Evolutionary conservation across 2,329 filamentous ascomycete genomes (phyloP).

Genomic region (Hymenoscyphus fructigenus): DNA sequence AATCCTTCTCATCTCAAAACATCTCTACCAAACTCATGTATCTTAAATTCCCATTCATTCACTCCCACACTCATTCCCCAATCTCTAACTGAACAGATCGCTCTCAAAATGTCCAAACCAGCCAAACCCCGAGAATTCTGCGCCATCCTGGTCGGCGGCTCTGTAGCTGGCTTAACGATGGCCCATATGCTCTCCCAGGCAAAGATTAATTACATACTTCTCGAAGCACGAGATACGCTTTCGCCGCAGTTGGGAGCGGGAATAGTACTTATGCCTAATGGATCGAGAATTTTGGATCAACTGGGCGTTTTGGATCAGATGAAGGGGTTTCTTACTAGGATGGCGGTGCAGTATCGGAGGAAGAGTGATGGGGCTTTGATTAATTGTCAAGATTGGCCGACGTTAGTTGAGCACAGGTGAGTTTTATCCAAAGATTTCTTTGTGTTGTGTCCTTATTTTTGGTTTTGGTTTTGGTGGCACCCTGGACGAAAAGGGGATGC

Average conservation of each 20-base stretch:
- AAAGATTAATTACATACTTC: slow-evolving; percentile 28
- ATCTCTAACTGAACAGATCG: background rate
- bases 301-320: slow-evolving; percentile 40
- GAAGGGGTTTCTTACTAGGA: slow-evolving; percentile 15
- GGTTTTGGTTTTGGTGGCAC: background rate
- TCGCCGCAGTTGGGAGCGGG: slow-evolving; percentile 26
- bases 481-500: background rate
- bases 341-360: slow-evolving; percentile 15
- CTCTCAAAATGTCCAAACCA: background rate
- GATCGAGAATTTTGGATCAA: slow-evolving; percentile 50
- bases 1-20: background rate
- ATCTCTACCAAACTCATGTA: background rate
- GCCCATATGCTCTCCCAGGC: slow-evolving; percentile 26
- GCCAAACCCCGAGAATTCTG: slow-evolving; percentile 17
- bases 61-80: background rate
- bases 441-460: background rate
- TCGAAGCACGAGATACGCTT: slow-evolving; percentile 25
- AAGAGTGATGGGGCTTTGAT: slow-evolving; percentile 19
- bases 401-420: slow-evolving; percentile 22
- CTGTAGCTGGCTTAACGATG: slow-evolving; percentile 26
- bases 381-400: slow-evolving; percentile 17
- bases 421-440: background rate
- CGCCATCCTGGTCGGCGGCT: slow-evolving; percentile 28
- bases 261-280: slow-evolving; percentile 39
- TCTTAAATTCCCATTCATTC: background rate